Percentiles rank a stretch among this genome's conserved stretches.
phyloP scores from a whole-genome alignment of 2,329 filamentous ascomycete species.

The Huntiella omanensis region DNA sequence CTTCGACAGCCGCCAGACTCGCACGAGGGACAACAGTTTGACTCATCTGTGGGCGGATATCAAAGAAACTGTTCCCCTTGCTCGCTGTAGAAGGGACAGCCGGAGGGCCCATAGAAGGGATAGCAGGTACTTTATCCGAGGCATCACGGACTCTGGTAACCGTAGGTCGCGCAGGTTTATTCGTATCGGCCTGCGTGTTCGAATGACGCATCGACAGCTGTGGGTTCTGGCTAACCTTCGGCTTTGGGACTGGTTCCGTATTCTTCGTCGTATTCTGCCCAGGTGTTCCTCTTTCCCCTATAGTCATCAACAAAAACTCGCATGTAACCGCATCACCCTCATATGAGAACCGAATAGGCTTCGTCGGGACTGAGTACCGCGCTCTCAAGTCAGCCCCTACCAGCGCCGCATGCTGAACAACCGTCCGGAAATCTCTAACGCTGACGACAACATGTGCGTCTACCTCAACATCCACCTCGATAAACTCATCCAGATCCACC shows the following conservation, averaged over 20 bases:
- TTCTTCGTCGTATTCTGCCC: conserved; percentile 24
- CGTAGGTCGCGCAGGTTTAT: neutral
- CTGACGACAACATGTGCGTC: conserved; percentile 63
- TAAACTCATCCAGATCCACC: conserved; percentile 58
- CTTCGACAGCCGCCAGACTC: conserved; percentile 40
- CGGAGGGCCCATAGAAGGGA: conserved; percentile 15
- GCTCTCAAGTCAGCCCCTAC: conserved; percentile 47
- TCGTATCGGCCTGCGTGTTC: neutral
- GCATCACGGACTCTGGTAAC: neutral
- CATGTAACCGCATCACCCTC: conserved; percentile 47
- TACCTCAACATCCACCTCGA: conserved; percentile 54
- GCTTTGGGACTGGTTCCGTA: neutral
- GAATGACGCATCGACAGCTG: conserved; percentile 13
- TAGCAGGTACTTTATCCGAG: conserved; percentile 19
- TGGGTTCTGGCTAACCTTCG: conserved; percentile 9
- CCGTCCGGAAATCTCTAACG: conserved; percentile 67
- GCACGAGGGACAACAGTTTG: conserved; percentile 32
- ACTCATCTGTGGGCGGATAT: conserved; percentile 27
- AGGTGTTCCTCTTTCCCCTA: conserved; percentile 42
- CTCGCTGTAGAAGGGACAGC: conserved; percentile 14
- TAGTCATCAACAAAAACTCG: conserved; percentile 69
- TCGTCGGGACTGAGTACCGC: conserved; percentile 50
- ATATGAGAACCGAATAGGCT: conserved; percentile 57
- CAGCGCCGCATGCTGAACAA: conserved; percentile 56
- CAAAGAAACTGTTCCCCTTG: conserved; percentile 15